Evolutionary conservation across 148 eudicot genomes (phyloP), one percentile per base, ranked within the genome.

Genomic region (Amaranthus palmeri): DNA sequence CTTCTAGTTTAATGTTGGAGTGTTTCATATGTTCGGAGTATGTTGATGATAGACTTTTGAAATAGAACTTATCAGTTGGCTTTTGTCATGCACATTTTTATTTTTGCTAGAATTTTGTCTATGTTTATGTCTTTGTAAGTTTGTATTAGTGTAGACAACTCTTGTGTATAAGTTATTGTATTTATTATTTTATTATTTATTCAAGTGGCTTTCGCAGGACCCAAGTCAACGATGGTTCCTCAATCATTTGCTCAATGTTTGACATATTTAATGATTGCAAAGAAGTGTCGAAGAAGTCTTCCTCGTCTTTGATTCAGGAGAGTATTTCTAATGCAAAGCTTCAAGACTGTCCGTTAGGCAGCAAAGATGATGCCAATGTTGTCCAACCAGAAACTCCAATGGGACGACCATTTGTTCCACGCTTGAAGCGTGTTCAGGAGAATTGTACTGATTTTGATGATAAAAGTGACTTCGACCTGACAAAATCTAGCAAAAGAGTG

Each of bases 361-460:
- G 73, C 51, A 79, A 72, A 69, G 56, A 65, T 54, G 84, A 86
- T 49, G 80, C 74, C 49, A 78, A 79, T 74, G 75, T 72, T 78
- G 73, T 66, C 48, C 83, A 83, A 74, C 91, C 96, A 72, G 96
- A 91, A 66, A 86, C 93, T 74, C 87, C 90, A n/a, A 86, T 86
- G 44, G 74, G 71, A 79, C 84, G 81, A 62, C 92, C 97, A 11
- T 81, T 89, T 71, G 88, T 90, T 73, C 92, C 96, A 47, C 85
- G 96, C 42, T 69, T 86, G 69, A 95, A 95, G 85, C 81, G 97
- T 77, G 77, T 89, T 56, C 93, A 89, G 69, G 96, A 95, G 76
- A 87, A 85, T 57, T 74, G 74, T 68, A 81, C 66, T 74, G 77
- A 70, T 44, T 64, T 72, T 66, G 83, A 78, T 69, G 80, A 71